Base-by-base conservation (phyloP, 2,329 filamentous ascomycete species). In the Seiridium cupressi region DNA sequence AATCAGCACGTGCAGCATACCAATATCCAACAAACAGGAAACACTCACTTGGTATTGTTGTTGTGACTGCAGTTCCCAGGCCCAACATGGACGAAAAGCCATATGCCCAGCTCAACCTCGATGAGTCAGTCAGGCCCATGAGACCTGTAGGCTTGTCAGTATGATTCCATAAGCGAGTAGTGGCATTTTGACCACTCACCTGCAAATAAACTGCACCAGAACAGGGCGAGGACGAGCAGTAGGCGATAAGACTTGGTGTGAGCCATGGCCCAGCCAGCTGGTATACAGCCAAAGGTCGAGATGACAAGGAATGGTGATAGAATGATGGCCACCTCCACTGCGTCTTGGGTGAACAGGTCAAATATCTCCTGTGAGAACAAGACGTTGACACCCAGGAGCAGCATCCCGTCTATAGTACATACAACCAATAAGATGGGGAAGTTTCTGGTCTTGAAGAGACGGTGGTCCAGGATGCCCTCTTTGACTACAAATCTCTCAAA, bases 141-240 rank as follows among this genome's bases (percentile, higher is more conserved):
- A 55, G 18, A 32, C 53, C 53, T 54, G 51, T 36, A 5, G 40
- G 31, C 1, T 2, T 54, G 31, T 36, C 13, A 54, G 3, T 3
- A 6, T 42, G 8, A 10, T 9, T 8, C 32, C 18, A 26, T 2
- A 31, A 32, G 31, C 8, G 34, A 51, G 13, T 5, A 31, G 8
- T 31, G 7, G 2, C 11, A 40, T 38, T 3, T 13, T 54, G 7
- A 1, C 34, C 5, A 35, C 36, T 55, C n/a, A 55, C 53, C 53
- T n/a, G 55, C 31, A 34, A 57, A 57, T 10, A 57, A 18, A 57
- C 55, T 57, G 42, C 55, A 57, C 55, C 55, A 57, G 42, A 57
- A 48, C 31, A 57, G 40, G 3, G 42, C 42, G n/a, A 36, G 4
- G 42, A 46, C 55, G 6, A 57, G 44, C 13, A 57, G 18, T 10